These are phyloP conservation scores for Terfezia boudieri DNA, from an alignment of 495 filamentous ascomycete genomes.

Conservation along the genomic window DNA sequence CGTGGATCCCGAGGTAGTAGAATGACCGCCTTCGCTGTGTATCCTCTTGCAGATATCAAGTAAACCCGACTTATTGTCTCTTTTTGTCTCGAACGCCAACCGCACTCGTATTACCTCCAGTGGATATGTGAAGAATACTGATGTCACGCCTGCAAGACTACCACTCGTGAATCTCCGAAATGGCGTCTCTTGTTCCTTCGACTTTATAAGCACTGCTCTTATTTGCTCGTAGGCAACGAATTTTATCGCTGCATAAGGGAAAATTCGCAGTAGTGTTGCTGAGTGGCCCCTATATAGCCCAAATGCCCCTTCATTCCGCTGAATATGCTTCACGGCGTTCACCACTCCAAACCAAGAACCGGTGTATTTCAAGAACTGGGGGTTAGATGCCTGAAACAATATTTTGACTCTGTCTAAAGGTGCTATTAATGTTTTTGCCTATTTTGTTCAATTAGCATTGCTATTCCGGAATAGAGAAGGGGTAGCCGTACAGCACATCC, in stretches of 20 bases:
- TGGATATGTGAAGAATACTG: constrained; percentile 89
- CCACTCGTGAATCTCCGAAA: constrained; percentile 58
- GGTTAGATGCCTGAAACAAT: constrained; percentile 87
- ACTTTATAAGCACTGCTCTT: constrained; percentile 47
- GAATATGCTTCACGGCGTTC: constrained; percentile 63
- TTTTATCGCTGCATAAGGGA: constrained; percentile 92
- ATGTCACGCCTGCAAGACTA: constrained; percentile 61
- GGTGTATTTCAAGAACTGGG: constrained; percentile 77
- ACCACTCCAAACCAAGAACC: constrained; percentile 65
- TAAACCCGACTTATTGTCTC: constrained; percentile 40
- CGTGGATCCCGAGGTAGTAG: constrained; percentile 8
- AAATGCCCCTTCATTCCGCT: constrained; percentile 40
- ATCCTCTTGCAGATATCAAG: constrained; percentile 55
- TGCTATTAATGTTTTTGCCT: constrained; percentile 91
- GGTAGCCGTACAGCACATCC: constrained; percentile 51
- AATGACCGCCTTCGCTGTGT: constrained; percentile 37
- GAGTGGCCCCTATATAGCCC: constrained; percentile 88
- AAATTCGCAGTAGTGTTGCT: constrained; percentile 80
- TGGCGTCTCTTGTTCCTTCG: constrained; percentile 51
- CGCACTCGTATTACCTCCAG: constrained; percentile 82
- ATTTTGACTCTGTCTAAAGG: constrained; percentile 97
- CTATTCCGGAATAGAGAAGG: neutral
- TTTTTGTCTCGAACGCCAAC: constrained; percentile 76
- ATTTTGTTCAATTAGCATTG: neutral
- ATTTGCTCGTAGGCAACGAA: constrained; percentile 96